phyloP scores from a whole-genome alignment of 345 rosid species.

The Streptanthus diversifolius region DNA sequence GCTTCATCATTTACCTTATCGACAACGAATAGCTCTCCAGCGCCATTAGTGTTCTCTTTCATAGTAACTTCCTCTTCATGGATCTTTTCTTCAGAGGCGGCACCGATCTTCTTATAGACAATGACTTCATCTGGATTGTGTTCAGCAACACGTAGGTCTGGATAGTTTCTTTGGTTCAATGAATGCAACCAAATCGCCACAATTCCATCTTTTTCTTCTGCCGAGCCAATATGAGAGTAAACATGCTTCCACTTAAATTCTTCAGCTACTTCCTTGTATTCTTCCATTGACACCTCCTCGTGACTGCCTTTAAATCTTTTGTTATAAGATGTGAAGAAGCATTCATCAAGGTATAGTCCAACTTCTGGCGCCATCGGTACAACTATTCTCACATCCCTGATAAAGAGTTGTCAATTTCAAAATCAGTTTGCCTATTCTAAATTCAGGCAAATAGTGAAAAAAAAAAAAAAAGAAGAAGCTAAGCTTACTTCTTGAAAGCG shows the following conservation, averaged over 20 bases:
- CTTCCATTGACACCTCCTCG: conserved; percentile 83
- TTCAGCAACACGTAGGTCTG: conserved; percentile 45
- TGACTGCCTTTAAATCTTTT: conserved; percentile 78
- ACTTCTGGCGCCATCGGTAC: conserved; percentile 98
- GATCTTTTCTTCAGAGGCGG: conserved; percentile 18
- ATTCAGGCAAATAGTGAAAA: not conserved
- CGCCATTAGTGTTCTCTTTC: conserved; percentile 12
- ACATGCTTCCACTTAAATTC: conserved; percentile 78
- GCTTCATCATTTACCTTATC: conserved; percentile 18
- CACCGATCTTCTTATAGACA: conserved; percentile 25
- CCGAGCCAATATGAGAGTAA: conserved; percentile 73
- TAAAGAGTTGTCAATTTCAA: not conserved
- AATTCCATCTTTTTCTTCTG: conserved; percentile 77
- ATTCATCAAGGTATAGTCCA: conserved; percentile 92
- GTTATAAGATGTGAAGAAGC: conserved; percentile 77
- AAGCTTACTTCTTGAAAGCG: conserved; percentile 66
- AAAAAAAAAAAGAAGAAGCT: not conserved
- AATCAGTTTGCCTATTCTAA: not conserved
- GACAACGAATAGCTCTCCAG: not conserved
- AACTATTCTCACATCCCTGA: conserved; percentile 61
- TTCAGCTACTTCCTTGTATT: conserved; percentile 62
- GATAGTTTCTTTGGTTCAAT: conserved; percentile 73
- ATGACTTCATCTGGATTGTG: conserved; percentile 29
- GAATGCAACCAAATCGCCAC: conserved; percentile 97
- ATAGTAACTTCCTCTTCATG: conserved; percentile 7